A percentile compares a stretch with the other conserved stretches of the same genome.
Conservation (phyloP, 805 yeast genomes). For the Blastobotrys robertii region DNA sequence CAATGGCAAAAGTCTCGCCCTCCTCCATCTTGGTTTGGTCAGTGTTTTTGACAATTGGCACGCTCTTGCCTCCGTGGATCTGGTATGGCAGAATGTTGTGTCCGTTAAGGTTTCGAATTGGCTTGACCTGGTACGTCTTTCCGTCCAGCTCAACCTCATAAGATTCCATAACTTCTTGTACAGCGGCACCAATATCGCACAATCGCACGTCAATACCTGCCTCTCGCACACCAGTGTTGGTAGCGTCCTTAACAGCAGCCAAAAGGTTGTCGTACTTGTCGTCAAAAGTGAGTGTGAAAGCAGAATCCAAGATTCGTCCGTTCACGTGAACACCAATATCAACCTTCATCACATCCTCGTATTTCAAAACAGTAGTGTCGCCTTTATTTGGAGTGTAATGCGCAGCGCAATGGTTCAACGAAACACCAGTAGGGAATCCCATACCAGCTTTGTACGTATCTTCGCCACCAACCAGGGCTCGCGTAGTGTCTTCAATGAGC, state of each 20-base stretch:
- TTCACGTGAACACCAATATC: slow-evolving; percentile 96
- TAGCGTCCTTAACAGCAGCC: slow-evolving; percentile 84
- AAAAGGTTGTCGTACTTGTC: slow-evolving; percentile 71
- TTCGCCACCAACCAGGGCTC: slow-evolving; percentile 62
- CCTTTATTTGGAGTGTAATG: slow-evolving; percentile 97
- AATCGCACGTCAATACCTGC: slow-evolving; percentile 95
- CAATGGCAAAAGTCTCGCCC: slow-evolving; percentile 96
- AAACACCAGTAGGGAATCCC: slow-evolving; percentile 98
- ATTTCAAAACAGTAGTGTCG: slow-evolving; percentile 66
- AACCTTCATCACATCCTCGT: slow-evolving; percentile 93
- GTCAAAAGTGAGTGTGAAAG: slow-evolving; percentile 85
- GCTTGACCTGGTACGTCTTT: slow-evolving; percentile 70
- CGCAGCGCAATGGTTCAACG: slow-evolving; percentile 90
- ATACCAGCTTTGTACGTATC: slow-evolving; percentile 63
- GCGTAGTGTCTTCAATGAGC: slow-evolving; percentile 72
- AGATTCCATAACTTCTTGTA: slow-evolving; percentile 96
- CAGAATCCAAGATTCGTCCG: slow-evolving; percentile 90
- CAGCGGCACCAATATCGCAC: slow-evolving; percentile 90
- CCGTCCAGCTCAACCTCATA: slow-evolving; percentile 90
- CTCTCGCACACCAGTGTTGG: slow-evolving; percentile 83
- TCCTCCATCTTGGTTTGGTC: slow-evolving; percentile 98
- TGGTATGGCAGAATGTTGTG: slow-evolving; percentile 78
- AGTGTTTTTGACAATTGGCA: slow-evolving; percentile 89
- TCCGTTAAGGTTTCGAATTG: slow-evolving; percentile 88
- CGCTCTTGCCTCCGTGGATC: slow-evolving; percentile 93